A percentile compares a stretch with the other conserved stretches of the same genome.
These are phyloP conservation scores for Mychonastes homosphaera DNA, from an alignment of 139 green algal genomes.

Conservation along the genomic window DNA sequence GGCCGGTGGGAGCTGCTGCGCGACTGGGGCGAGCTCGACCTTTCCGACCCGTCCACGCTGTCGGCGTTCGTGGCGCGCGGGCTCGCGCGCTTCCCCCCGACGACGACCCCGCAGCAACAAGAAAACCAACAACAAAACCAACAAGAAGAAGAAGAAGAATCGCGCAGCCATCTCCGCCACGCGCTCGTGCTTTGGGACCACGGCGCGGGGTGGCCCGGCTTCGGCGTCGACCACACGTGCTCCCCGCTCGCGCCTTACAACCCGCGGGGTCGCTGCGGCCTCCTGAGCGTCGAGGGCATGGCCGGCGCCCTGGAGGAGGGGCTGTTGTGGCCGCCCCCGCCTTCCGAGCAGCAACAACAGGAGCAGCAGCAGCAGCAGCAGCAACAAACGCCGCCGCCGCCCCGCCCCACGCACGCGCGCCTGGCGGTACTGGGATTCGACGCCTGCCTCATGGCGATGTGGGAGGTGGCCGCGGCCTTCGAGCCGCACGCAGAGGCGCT, in stretches of 20 bases:
- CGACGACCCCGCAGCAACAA: slow-evolving; percentile 20
- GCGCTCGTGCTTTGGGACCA: slow-evolving; percentile 34
- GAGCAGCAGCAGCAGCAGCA: neutral
- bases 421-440: slow-evolving; percentile 35
- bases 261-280: slow-evolving; percentile 10
- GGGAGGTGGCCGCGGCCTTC: slow-evolving; percentile 15
- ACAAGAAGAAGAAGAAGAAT: too few relatives aligned
- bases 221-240: slow-evolving; percentile 32
- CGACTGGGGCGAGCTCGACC: slow-evolving; percentile 26
- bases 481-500: slow-evolving; percentile 12
- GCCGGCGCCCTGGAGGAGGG: neutral
- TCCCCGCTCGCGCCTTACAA: neutral
- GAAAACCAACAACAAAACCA: too few relatives aligned
- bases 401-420: slow-evolving; percentile 5
- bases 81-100: neutral
- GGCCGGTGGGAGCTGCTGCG: slow-evolving; percentile 17
- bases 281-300: slow-evolving; percentile 16
- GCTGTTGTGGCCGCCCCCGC: neutral
- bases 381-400: neutral
- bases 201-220: slow-evolving; percentile 31
- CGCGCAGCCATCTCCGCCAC: too few relatives aligned
- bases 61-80: slow-evolving; percentile 16
- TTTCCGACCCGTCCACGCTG: slow-evolving; percentile 13
- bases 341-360: neutral
- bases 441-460: slow-evolving; percentile 39